Conservation (phyloP, 139 green algal species). For the Coelastrella sp. region DNA sequence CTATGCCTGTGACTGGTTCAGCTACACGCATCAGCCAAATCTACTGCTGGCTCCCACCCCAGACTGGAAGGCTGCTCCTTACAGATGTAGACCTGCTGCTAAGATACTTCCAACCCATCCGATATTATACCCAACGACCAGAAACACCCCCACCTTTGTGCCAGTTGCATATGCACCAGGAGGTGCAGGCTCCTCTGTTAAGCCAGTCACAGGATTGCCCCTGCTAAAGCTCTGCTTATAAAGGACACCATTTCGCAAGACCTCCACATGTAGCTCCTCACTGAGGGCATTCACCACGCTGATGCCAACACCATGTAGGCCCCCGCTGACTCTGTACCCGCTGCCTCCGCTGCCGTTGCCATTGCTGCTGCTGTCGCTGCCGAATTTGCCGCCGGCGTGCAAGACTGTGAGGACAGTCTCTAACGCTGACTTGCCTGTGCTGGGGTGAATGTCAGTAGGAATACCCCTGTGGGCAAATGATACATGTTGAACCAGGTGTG, state of each 20-base stretch:
- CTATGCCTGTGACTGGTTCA: too few relatives aligned
- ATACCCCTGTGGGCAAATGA: constrained; percentile 74
- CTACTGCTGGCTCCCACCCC: too few relatives aligned
- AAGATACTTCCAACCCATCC: too few relatives aligned
- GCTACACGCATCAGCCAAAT: too few relatives aligned
- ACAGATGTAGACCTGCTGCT: too few relatives aligned
- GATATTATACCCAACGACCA: neutral
- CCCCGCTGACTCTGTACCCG: constrained; percentile 91
- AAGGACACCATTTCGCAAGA: constrained; percentile 67
- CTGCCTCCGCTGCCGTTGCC: constrained; percentile 5
- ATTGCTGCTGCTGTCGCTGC: constrained; percentile 74
- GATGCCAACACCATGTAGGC: constrained; percentile 97
- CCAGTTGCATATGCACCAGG: neutral
- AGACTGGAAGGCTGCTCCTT: too few relatives aligned
- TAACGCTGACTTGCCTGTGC: constrained; percentile 86
- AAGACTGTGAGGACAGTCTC: constrained; percentile 93
- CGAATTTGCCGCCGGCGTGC: constrained; percentile 99
- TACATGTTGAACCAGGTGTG: neutral
- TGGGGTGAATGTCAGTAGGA: constrained; percentile 91
- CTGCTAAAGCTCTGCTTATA: constrained; percentile 82
- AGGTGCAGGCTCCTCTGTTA: constrained; percentile 33
- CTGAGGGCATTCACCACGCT: constrained; percentile 97
- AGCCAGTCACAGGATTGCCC: constrained; percentile 59
- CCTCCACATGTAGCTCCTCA: constrained; percentile 64
- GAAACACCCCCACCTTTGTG: constrained; percentile 37